These are phyloP conservation scores for Calycina marina DNA, from an alignment of 2,329 filamentous ascomycete genomes.

Conservation along the genomic window DNA sequence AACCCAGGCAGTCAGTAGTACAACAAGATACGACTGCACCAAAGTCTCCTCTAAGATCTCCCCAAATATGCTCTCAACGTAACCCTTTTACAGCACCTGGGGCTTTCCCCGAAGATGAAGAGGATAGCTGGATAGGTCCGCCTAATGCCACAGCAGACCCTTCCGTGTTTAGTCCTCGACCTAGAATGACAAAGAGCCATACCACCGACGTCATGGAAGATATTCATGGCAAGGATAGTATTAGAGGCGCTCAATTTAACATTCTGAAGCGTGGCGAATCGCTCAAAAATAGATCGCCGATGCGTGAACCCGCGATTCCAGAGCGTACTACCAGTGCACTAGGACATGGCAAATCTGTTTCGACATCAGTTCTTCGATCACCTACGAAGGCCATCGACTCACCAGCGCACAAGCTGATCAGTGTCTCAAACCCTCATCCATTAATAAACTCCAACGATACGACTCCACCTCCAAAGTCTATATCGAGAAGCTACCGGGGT, in stretches of 20 bases:
- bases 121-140: slow-evolving; percentile 48
- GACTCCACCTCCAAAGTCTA: slow-evolving; percentile 32
- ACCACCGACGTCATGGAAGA: slow-evolving; percentile 47
- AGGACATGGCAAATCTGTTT: slow-evolving; percentile 46
- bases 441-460: slow-evolving; percentile 25
- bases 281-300: slow-evolving; percentile 18
- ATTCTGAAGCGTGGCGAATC: slow-evolving; percentile 28
- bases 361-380: slow-evolving; percentile 42
- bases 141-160: slow-evolving; percentile 24
- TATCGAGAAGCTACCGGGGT: slow-evolving; percentile 44
- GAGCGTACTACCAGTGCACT: slow-evolving; percentile 22
- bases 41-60: slow-evolving; percentile 10
- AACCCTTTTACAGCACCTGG: slow-evolving; percentile 31
- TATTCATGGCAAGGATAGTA: slow-evolving; percentile 32
- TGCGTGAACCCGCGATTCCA: slow-evolving; percentile 17
- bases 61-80: slow-evolving; percentile 7
- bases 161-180: slow-evolving; percentile 31
- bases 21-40: slow-evolving; percentile 8
- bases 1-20: slow-evolving; percentile 7
- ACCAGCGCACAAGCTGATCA: slow-evolving; percentile 37
- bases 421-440: slow-evolving; percentile 40
- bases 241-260: slow-evolving; percentile 32
- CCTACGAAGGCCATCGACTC: slow-evolving; percentile 26
- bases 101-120: slow-evolving; percentile 43
- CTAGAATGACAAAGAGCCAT: slow-evolving; percentile 42